Base-by-base conservation (phyloP, 768 basidiomycete genomes). In the Leccinum truebloodii region DNA sequence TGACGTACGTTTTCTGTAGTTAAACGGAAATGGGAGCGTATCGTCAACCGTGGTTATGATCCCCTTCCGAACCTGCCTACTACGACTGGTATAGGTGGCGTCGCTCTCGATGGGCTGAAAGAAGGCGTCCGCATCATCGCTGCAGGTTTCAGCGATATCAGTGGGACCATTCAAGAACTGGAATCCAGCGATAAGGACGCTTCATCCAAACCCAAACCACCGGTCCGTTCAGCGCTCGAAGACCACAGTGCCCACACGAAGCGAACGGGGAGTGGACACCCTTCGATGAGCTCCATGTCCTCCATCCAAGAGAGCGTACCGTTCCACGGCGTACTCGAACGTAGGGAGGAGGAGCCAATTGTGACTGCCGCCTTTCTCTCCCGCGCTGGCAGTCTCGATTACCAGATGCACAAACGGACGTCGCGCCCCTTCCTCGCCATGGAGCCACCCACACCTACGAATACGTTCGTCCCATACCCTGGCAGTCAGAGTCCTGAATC, bases 1-100 rank as follows among this genome's bases (percentile, higher is more conserved):
- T 46, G 24, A 54, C 28, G 18, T 18, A 39, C 55, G 24, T 54
- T 44, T 30, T 9, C 13, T 46, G 3, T 64, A 87, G 86, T 94
- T 54, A 94, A 94, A 78, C 84, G 83, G 59, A 90, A 87, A 73
- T 94, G 92, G 92, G 90, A 88, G 71, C 83, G 85, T 34, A 90
- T 94, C 59, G 84, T 93, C 49, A 83, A 81, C 65, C 81, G 84
- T 18, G 86, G 87, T 26, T 22, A 68, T 1, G 66, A 71, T 16
- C 55, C 65, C 18, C 46, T 52, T 32, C 20, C 46, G 20, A 62
- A 53, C 39, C 6, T 41, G 8, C 13, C 53, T 10, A 57, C 46
- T 28, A 30, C 49, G 10, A 58, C 61, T 0, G 61, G 65, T 16
- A 59, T 70, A 7, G 60, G 67, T 7, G 60, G 64, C 8, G 59